Evolutionary conservation across 2,329 filamentous ascomycete species (phyloP), one percentile per base, ranked within the genome.

Genomic region (Talaromyces amestolkiae): DNA sequence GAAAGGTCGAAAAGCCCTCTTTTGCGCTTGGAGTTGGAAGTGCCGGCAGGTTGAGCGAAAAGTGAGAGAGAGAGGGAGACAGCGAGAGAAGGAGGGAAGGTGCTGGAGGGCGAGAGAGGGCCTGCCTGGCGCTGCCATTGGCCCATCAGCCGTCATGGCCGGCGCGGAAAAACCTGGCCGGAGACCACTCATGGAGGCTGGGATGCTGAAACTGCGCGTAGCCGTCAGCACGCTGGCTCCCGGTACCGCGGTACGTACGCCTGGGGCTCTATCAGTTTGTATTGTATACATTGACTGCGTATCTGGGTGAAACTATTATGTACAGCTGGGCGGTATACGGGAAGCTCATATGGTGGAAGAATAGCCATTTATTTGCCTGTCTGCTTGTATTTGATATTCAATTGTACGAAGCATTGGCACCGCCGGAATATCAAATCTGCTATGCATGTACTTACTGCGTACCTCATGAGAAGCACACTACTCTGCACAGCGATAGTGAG

Each of bases 141-240:
- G 65, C 56, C n/a, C 45, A 33, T 24, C 53, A 41, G 61, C 43
- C 60, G 67, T 63, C 22, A 41, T 37, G 33, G 11, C 49, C 62
- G 45, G 56, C n/a, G 43, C 64, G 66, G 66, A 68, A 63, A 53
- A 68, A 68, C 66, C 13, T 62, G 47, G 13, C 35, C 45, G 53
- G 51, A 39, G 58, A 31, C 58, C 49, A 61, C 65, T 51, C 24
- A 64, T 11, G 51, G 62, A 58, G 53, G 56, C 56, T 47, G 59
- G 63, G 24, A 39, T 15, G 53, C 53, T 56, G 33, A 56, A 37
- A 37, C 33, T 56, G 51, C 37, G 64, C 60, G 66, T 66, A 68
- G 43, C 56, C 60, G 24, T 64, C 22, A 64, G 63, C 66, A 68
- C 61, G 54, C 31, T 13, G 31, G 10, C 19, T 53, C 37, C 45